Conservation (phyloP, 2,329 filamentous ascomycete genomes). For the Penicillium nordicum region DNA sequence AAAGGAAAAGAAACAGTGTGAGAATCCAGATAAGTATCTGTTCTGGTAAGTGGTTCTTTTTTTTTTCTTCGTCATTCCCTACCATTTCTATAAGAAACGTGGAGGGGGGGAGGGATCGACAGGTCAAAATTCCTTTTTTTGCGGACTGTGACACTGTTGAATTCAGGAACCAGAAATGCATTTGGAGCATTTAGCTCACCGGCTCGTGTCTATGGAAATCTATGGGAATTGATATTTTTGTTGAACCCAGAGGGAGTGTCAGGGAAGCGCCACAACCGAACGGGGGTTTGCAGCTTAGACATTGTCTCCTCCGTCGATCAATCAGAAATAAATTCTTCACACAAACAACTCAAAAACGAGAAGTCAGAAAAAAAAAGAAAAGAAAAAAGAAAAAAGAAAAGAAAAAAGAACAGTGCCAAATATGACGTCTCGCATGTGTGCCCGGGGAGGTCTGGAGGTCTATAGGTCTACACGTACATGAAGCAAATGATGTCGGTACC, state of each 20-base stretch:
- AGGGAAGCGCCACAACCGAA: constrained; percentile 19
- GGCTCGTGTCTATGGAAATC: constrained; percentile 37
- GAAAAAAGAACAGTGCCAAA: neutral
- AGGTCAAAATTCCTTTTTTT: constrained; percentile 1
- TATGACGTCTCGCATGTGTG: constrained; percentile 10
- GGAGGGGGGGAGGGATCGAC: constrained; percentile 7
- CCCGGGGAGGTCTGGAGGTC: neutral
- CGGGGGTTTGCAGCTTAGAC: constrained; percentile 23
- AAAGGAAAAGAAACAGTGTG: constrained; percentile 30
- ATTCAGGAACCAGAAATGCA: constrained; percentile 41
- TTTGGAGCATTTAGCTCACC: constrained; percentile 37
- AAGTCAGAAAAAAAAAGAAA: constrained; percentile 3
- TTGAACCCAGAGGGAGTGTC: constrained; percentile 15
- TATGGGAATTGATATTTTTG: constrained; percentile 37
- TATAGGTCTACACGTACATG: neutral
- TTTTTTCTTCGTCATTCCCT: neutral
- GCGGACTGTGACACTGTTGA: constrained; percentile 4
- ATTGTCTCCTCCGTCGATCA: constrained; percentile 13
- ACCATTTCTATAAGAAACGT: neutral
- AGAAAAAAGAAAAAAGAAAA: neutral
- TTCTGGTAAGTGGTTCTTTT: constrained; percentile 36
- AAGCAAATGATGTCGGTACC: constrained; percentile 9
- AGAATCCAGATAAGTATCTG: constrained; percentile 37
- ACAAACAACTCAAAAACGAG: constrained; percentile 7
- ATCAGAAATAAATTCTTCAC: neutral